A percentile compares a stretch with the other conserved stretches of the same genome.
Conservation (phyloP, 2,329 filamentous ascomycete genomes). For the Colletotrichum australisinense region DNA sequence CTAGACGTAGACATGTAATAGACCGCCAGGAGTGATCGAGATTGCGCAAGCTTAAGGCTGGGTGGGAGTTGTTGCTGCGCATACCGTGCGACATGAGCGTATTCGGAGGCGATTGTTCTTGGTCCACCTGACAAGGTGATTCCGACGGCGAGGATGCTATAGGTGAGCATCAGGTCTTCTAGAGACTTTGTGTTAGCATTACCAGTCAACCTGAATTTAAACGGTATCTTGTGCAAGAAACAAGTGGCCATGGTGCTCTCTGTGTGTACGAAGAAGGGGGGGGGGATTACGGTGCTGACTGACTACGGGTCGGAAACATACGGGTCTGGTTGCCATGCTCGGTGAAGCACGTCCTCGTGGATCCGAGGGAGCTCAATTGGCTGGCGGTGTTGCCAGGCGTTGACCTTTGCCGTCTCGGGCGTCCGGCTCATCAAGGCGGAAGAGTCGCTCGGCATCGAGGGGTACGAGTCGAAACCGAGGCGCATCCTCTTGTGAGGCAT, state of each 20-base stretch:
- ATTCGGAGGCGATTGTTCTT: constrained; percentile 51
- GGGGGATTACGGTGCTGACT: constrained; percentile 50
- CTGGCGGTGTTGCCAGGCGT: constrained; percentile 50
- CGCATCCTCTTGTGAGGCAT: constrained; percentile 61
- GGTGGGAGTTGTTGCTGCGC: constrained; percentile 52
- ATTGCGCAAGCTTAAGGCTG: constrained; percentile 73
- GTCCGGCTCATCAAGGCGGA: constrained; percentile 44
- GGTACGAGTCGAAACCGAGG: constrained; percentile 59
- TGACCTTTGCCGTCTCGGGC: constrained; percentile 51
- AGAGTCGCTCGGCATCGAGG: constrained; percentile 46
- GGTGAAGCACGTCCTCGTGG: constrained; percentile 59
- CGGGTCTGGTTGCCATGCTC: constrained; percentile 62
- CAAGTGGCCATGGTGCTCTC: constrained; percentile 54
- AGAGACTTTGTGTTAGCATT: constrained; percentile 49
- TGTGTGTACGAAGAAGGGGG: constrained; percentile 56
- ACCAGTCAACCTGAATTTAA: constrained; percentile 50
- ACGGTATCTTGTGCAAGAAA: constrained; percentile 54
- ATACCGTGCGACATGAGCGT: constrained; percentile 66
- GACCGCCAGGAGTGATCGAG: constrained; percentile 72
- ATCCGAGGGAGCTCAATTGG: constrained; percentile 57
- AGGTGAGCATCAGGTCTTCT: constrained; percentile 59
- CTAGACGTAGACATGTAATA: constrained; percentile 73
- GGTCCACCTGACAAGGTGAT: constrained; percentile 52
- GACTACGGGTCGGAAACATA: constrained; percentile 57
- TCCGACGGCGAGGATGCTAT: constrained; percentile 55